Conservation (phyloP, 768 basidiomycete species). For the Phlebiopsis gigantea region DNA sequence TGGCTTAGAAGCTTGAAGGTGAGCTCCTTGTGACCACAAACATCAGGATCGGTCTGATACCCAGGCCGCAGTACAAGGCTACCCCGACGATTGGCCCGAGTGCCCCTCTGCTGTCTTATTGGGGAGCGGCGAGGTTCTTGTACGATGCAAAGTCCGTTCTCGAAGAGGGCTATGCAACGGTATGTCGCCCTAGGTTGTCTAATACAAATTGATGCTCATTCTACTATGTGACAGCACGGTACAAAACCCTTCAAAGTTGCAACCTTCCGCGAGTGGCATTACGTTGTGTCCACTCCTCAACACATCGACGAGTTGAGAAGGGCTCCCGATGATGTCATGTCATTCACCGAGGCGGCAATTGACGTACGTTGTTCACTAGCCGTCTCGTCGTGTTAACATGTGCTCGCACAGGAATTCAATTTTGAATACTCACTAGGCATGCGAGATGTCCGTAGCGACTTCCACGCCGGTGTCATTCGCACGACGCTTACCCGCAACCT, state of each 20-base stretch:
- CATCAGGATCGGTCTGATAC: too few species aligned
- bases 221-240: background rate
- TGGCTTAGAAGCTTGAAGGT: background rate
- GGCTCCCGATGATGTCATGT: constrained; percentile 25
- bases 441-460: background rate
- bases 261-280: background rate
- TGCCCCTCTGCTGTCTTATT: constrained; percentile 18
- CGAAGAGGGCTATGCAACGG: background rate
- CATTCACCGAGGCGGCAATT: constrained; percentile 39
- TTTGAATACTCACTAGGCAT: constrained; percentile 3
- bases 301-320: constrained; percentile 1
- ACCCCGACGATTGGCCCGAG: constrained; percentile 11
- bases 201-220: background rate
- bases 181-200: background rate
- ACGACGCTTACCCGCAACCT: constrained; percentile 4
- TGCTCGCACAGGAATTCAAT: background rate
- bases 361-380: constrained; percentile 27
- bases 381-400: background rate
- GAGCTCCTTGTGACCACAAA: too few species aligned
- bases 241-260: background rate
- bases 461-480: constrained; percentile 7
- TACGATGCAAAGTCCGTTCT: background rate
- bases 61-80: too few species aligned
- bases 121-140: background rate
- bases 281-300: background rate